These are phyloP conservation scores for Pestalotiopsis sp. DNA, from an alignment of 2,329 filamentous ascomycete species.

Conservation along the genomic window DNA sequence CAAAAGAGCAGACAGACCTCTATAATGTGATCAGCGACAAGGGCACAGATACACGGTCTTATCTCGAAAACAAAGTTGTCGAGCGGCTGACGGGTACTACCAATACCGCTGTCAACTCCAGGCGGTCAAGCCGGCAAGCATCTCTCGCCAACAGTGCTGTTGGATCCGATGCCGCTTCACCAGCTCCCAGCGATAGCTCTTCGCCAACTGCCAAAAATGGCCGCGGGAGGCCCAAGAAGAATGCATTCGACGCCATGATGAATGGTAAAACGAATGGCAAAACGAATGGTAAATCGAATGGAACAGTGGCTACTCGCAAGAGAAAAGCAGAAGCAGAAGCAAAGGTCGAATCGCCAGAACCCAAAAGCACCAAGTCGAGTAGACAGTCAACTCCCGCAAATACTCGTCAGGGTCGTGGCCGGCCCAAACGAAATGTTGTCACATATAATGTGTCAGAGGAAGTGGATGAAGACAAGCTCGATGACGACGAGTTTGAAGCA, in stretches of 20 bases:
- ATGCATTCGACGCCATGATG: constrained; percentile 17
- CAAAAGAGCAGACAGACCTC: constrained; percentile 85
- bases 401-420: constrained; percentile 44
- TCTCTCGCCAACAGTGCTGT: constrained; percentile 42
- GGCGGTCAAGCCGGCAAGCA: constrained; percentile 36
- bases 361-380: constrained; percentile 77
- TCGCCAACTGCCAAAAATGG: constrained; percentile 46
- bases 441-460: constrained; percentile 59
- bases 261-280: neutral
- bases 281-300: constrained; percentile 9
- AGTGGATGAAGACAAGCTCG: constrained; percentile 66
- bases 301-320: constrained; percentile 28
- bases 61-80: constrained; percentile 78
- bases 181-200: constrained; percentile 49
- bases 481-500: constrained; percentile 82
- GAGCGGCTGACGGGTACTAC: constrained; percentile 61
- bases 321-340: constrained; percentile 41
- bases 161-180: constrained; percentile 21
- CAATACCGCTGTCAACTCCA: constrained; percentile 45
- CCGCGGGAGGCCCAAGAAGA: constrained; percentile 25
- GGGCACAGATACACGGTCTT: constrained; percentile 66
- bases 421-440: constrained; percentile 51
- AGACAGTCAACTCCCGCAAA: constrained; percentile 73
- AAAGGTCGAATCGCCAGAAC: constrained; percentile 35
- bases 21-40: constrained; percentile 71